These are phyloP conservation scores for Physcomitrium patens DNA, from an alignment of 225 moss, liverwort and hornwort genomes.

Conservation along the genomic window DNA sequence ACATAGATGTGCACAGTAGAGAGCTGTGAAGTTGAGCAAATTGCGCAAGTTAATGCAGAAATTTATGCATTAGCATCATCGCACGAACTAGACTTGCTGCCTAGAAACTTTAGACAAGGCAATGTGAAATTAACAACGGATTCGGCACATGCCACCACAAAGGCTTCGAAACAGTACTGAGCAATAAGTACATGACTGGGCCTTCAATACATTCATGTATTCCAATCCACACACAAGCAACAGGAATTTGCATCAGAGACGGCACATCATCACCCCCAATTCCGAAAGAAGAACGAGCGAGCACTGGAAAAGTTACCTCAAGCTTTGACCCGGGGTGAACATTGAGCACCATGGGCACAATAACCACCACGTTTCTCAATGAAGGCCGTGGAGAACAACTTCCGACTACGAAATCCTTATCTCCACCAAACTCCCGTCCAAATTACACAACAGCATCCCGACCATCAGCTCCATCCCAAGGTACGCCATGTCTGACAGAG, in stretches of 20 bases:
- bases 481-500: constrained; percentile 64
- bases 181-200: constrained; percentile 70
- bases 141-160: too few relatives aligned
- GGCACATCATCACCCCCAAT: constrained; percentile 84
- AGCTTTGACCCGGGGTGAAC: constrained; percentile 85
- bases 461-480: constrained; percentile 91
- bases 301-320: constrained; percentile 83
- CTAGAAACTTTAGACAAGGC: too few relatives aligned
- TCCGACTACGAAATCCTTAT: constrained; percentile 98
- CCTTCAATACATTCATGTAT: constrained; percentile 98
- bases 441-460: constrained; percentile 86
- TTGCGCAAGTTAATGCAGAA: too few relatives aligned
- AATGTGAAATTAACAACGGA: too few relatives aligned
- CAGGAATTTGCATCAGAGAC: constrained; percentile 75
- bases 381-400: constrained; percentile 75
- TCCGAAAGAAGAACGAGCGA: constrained; percentile 86
- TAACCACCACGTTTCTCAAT: constrained; percentile 71
- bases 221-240: constrained; percentile 91
- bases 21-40: too few relatives aligned
- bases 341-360: constrained; percentile 83
- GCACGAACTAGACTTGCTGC: too few relatives aligned
- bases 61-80: too few relatives aligned
- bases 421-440: constrained; percentile 95
- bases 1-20: too few relatives aligned
- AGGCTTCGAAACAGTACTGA: constrained; percentile 34